Conservation (phyloP, 371 early-diverging fungal genomes). For the Syncephalis plumigaleata region DNA sequence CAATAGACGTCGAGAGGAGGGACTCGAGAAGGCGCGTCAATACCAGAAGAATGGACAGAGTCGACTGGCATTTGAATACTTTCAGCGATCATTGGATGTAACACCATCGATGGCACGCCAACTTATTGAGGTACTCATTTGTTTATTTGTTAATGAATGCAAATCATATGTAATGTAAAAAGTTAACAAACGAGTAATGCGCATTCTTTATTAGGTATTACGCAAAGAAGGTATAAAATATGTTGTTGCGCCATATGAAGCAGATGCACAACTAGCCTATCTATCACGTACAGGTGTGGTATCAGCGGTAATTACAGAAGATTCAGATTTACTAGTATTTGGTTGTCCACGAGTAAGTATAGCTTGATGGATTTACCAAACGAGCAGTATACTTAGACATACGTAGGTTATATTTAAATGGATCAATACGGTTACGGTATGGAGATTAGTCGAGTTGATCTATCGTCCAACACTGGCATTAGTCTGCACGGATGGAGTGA, state of each 20-base stretch:
- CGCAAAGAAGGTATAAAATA: conserved; percentile 40
- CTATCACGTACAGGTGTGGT: conserved; percentile 53
- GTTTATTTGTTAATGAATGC: background rate
- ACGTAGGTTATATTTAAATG: conserved; percentile 50
- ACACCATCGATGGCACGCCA: conserved; percentile 61
- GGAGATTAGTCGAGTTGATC: conserved; percentile 28
- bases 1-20: conserved; percentile 29
- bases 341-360: conserved; percentile 54
- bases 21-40: conserved; percentile 25
- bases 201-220: conserved; percentile 38
- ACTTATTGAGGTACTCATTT: conserved; percentile 39
- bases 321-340: conserved; percentile 93
- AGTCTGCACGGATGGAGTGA: conserved; percentile 33
- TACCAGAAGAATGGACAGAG: conserved; percentile 24
- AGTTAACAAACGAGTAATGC: too few relatives aligned
- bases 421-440: conserved; percentile 47
- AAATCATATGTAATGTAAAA: too few relatives aligned
- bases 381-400: background rate
- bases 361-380: background rate
- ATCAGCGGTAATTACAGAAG: conserved; percentile 84
- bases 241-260: conserved; percentile 96
- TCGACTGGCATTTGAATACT: conserved; percentile 43
- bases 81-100: conserved; percentile 50
- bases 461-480: conserved; percentile 24
- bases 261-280: conserved; percentile 94